Evolutionary conservation across 1,139 yeast genomes (phyloP).

Genomic region (Saccharomyces hybrid): DNA sequence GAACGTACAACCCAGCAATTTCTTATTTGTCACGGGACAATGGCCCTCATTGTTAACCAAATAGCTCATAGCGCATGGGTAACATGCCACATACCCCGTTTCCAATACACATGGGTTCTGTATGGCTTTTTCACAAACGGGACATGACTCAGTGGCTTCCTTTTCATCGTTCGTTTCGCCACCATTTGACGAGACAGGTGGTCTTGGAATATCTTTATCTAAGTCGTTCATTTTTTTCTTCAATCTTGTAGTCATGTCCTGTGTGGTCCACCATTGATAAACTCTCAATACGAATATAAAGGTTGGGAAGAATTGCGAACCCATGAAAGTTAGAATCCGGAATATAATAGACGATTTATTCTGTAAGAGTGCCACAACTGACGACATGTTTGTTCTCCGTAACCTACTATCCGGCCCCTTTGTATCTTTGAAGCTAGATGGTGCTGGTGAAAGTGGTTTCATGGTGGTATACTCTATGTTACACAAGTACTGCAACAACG

Average conservation of each 20-base stretch:
- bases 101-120: slow-evolving; percentile 82
- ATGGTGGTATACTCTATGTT: slow-evolving; percentile 65
- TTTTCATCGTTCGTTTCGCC: slow-evolving; percentile 1
- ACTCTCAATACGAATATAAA: slow-evolving; percentile 64
- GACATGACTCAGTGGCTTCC: slow-evolving; percentile 39
- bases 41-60: slow-evolving; percentile 55
- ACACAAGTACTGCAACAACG: slow-evolving; percentile 54
- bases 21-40: slow-evolving; percentile 79
- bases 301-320: slow-evolving; percentile 58
- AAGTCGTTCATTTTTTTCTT: slow-evolving; percentile 44
- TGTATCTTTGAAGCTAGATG: slow-evolving; percentile 34
- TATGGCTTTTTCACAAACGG: slow-evolving; percentile 59
- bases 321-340: slow-evolving; percentile 34
- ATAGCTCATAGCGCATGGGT: slow-evolving; percentile 71
- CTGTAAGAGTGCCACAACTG: slow-evolving; percentile 32
- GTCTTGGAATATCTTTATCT: slow-evolving; percentile 45
- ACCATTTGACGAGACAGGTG: slow-evolving; percentile 21
- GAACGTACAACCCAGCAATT: slow-evolving; percentile 65
- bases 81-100: slow-evolving; percentile 87
- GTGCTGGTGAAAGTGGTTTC: slow-evolving; percentile 14
- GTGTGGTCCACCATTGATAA: slow-evolving; percentile 41
- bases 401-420: slow-evolving; percentile 46
- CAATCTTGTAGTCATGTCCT: slow-evolving; percentile 61
- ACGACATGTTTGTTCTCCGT: slow-evolving; percentile 40
- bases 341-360: slow-evolving; percentile 38